A percentile compares a stretch with the other conserved stretches of the same genome.
Conservation (phyloP, 208 protist species). For the Naegleria gruberi region DNA sequence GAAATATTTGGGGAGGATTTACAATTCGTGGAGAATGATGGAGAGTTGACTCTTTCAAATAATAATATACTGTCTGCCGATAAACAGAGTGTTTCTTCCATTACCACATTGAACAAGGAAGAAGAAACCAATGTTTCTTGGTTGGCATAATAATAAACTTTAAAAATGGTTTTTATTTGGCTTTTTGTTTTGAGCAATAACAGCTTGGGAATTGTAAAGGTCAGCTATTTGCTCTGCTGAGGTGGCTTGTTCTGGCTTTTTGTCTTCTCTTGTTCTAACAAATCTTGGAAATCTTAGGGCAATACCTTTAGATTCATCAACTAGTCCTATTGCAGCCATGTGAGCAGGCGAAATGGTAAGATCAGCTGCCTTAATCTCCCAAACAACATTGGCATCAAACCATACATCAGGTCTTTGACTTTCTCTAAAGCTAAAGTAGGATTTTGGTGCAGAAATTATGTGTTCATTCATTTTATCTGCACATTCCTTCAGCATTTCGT, state of each 20-base stretch:
- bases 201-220: background rate
- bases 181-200: background rate
- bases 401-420: slow-evolving; percentile 83
- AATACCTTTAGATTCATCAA: slow-evolving; percentile 73
- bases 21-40: too few species aligned
- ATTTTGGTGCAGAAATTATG: slow-evolving; percentile 21
- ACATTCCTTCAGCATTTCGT: slow-evolving; percentile 76
- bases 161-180: too few species aligned
- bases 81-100: too few species aligned
- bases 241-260: slow-evolving; percentile 83
- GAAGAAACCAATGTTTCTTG: too few species aligned
- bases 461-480: slow-evolving; percentile 45
- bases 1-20: too few species aligned
- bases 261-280: slow-evolving; percentile 92
- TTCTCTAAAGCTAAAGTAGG: background rate
- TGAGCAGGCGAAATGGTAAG: slow-evolving; percentile 53
- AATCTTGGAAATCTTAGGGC: slow-evolving; percentile 97
- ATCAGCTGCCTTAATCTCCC: slow-evolving; percentile 97
- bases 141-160: too few species aligned
- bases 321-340: background rate
- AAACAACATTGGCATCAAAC: slow-evolving; percentile 88
- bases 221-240: slow-evolving; percentile 66
- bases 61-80: too few species aligned
- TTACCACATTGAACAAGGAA: too few species aligned
- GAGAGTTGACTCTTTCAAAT: too few species aligned